Evolutionary conservation across 1,139 yeast genomes (phyloP), one percentile per base, ranked within the genome.

Genomic region (Candida glucosophila): DNA sequence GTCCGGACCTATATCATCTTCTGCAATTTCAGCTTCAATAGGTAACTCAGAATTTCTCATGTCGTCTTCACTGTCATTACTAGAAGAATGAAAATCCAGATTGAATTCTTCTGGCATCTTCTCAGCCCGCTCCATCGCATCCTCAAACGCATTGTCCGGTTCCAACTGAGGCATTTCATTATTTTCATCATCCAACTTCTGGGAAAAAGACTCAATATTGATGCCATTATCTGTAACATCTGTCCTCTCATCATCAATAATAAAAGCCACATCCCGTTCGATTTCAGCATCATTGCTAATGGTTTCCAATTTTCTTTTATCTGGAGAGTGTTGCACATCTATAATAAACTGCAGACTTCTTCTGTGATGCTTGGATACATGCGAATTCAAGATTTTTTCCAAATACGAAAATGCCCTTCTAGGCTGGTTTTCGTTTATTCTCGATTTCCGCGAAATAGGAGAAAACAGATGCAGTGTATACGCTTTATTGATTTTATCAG

Each of bases 351-450:
- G n/a, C n/a, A n/a, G n/a, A n/a, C n/a, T n/a, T n/a, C n/a, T n/a
- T n/a, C n/a, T n/a, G n/a, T n/a, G n/a, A n/a, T n/a, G n/a, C n/a
- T n/a, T n/a, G n/a, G n/a, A n/a, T n/a, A 8, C 18, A 16, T 8
- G 8, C 18, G 18, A 16, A 16, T 16, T 16, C 7, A 55, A 33
- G 18, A 55, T 55, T 25, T 49, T 37, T 24, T 58, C 64, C 19
- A 58, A 41, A 30, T 58, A 58, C 1, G 66, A 40, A 21, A 40
- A 25, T 12, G 38, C 17, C 17, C 16, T 27, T 14, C 7, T 15
- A 6, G 22, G 14, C 15, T 23, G 11, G 4, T 11, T 9, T 20
- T 20, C 11, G 15, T 6, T 11, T 11, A 22, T 23, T 5, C 43
- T 40, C 4, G 43, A 39, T 16, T 29, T 30, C 9, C 35, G 28